Conservation (phyloP, 345 rosid species). For the Triadica sebifera region DNA sequence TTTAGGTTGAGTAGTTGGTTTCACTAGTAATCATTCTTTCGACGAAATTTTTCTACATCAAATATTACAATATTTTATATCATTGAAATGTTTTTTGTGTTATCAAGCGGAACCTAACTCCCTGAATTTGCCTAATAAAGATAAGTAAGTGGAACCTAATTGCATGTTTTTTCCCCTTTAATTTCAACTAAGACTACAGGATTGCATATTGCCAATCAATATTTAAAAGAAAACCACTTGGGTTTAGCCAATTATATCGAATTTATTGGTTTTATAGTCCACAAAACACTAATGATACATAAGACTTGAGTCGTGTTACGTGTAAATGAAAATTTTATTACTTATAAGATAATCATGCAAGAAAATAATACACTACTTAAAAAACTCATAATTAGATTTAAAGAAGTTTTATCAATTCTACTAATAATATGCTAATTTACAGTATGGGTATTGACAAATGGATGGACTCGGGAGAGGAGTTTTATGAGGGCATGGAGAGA, state of each 20-base stretch:
- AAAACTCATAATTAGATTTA: no score
- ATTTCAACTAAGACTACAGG: background rate
- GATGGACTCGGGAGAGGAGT: no score
- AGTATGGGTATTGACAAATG: background rate
- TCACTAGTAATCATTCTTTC: conserved; percentile 12
- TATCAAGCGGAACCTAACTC: conserved; percentile 6
- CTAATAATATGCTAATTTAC: background rate
- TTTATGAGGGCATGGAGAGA: no score
- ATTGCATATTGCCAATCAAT: background rate
- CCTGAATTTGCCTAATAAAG: conserved; percentile 8
- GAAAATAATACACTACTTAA: background rate
- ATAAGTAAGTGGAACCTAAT: background rate
- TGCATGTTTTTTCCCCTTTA: background rate
- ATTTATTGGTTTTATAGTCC: background rate
- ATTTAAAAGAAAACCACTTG: background rate
- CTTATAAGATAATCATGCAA: no score
- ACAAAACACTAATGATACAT: background rate
- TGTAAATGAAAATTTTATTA: no score
- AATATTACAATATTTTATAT: background rate
- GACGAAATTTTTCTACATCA: background rate
- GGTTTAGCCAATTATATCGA: background rate
- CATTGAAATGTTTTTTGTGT: background rate
- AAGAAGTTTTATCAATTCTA: no score
- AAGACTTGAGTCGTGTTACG: no score
- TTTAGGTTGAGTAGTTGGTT: background rate